Evolutionary conservation across 805 yeast genomes (phyloP), one percentile per base, ranked within the genome.

Genomic region (Sugiyamaella americana): DNA sequence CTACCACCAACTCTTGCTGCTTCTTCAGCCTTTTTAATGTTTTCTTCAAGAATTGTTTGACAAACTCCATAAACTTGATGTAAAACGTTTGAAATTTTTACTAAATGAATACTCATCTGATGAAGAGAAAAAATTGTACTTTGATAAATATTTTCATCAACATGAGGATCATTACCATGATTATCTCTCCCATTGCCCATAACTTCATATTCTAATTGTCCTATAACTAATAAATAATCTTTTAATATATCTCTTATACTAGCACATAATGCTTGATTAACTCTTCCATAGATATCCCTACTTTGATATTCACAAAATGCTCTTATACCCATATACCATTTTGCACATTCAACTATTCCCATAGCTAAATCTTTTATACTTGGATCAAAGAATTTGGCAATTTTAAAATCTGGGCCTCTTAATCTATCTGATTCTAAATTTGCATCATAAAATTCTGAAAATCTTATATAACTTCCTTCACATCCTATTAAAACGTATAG

Each of bases 401-500:
- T 75, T 51, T 78, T 74, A 63, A 75, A 88, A 49, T 83, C 91
- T 1, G 95, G 94, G 0, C 94, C 95, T 11, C 61, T 61, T 2
- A 82, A 64, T 38, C 74, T 61, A 29, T 73, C 69, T 11, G 64
- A 67, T 6, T 62, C 66, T 29, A 64, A 59, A 0, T 51, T 48
- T 0, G 80, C 79, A 55, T 79, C 76, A 58, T 76, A 86, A 18
- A 72, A 69, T 37, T 78, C 83, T 26, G 81, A 73, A 59, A 75
- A 87, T 38, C 88, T 69, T 30, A 91, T 77, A 58, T 84, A 87
- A 18, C 72, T 70, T 0, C 97, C 97, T 61, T 88, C 95, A 18
- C 63, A 53, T 24, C 72, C 73, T 26, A 80, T 55, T 11, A 93
- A 61, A 1, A 85, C 82, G 55, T 73, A 74, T 18, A 87, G 57